Base-by-base conservation (phyloP, 2,329 filamentous ascomycete genomes). In the Diaporthe sp. region DNA sequence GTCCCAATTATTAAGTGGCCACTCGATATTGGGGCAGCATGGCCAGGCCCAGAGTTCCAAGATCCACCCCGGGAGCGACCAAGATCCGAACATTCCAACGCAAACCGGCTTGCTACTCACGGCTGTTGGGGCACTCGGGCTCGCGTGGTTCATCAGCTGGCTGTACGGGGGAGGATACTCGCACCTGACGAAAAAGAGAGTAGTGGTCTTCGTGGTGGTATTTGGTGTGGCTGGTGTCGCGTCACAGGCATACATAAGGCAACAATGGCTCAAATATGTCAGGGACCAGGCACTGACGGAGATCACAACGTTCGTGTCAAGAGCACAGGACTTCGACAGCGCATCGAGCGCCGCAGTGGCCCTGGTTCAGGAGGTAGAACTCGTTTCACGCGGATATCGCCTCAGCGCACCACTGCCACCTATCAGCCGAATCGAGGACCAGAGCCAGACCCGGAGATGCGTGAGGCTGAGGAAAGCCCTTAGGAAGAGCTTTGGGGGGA, bases 341-440 rank as follows among this genome's bases (percentile, higher is more conserved):
- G 93, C 93, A 31, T 92, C 91, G 55, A 92, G 92, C 53, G 93
- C 94, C 44, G 94, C 94, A 3, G 87, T 98, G 73, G 92, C 94
- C 51, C 90, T 98, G 76, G 93, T 98, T 77, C 96, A 98, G 83
- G 96, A 98, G 85, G 95, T 98, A n/a, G 96, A 98, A 85, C 89
- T 98, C 44, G 95, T 98, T 37, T 97, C 96, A 42, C 92, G 96
- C 79, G 96, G 96, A 31, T 98, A 73, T 80, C 65, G 47, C 31
- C 75, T 76, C 72, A 97, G 95, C 87, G 93, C 92, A 22, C 96
- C 96, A 34, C 86, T 98, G 49, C 96, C 97, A 9, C 97, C 97
- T n/a, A 94, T 98, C 76, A 97, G 94, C 79, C 92, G 96, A 61
- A 88, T 99, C 44, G 97, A 99, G 82, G 95, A 97, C 79, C 92